A percentile compares a stretch with the other conserved stretches of the same genome.
These are phyloP conservation scores for Diutina rugosa DNA, from an alignment of 1,139 yeast species.

Conservation along the genomic window DNA sequence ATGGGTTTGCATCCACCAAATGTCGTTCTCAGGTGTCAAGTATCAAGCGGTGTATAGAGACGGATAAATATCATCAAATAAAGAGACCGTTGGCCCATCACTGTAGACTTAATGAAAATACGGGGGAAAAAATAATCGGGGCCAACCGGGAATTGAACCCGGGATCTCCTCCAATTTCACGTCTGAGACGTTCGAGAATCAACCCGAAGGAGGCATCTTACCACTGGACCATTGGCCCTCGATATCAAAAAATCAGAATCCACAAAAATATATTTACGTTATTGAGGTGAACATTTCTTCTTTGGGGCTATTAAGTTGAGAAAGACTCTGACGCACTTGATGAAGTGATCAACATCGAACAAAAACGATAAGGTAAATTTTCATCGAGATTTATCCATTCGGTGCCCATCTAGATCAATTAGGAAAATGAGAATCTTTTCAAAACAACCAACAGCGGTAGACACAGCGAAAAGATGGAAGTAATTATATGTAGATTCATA, in stretches of 20 bases:
- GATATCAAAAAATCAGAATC: not conserved
- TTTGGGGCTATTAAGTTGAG: not conserved
- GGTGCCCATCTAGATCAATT: too few relatives aligned
- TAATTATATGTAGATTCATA: too few relatives aligned
- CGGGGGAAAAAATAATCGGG: not conserved
- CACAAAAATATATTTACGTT: not conserved
- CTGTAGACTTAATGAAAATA: too few relatives aligned
- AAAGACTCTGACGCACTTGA: not conserved
- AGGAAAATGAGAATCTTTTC: too few relatives aligned
- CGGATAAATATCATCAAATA: too few relatives aligned
- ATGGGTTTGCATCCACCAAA: not conserved
- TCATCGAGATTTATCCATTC: not conserved
- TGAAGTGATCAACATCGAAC: not conserved
- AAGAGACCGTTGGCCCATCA: too few relatives aligned
- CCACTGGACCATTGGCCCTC: not conserved
- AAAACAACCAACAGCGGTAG: too few relatives aligned
- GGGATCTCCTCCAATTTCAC: not conserved
- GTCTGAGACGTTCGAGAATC: not conserved
- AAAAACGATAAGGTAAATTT: too few relatives aligned
- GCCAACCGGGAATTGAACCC: not conserved
- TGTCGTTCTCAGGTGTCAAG: not conserved
- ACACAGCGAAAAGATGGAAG: too few relatives aligned
- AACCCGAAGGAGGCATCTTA: conserved; percentile 1
- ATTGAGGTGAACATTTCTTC: not conserved
- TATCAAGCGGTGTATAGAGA: not conserved